Conservation (phyloP, 768 basidiomycete genomes). For the Leucogyrophana mollusca region DNA sequence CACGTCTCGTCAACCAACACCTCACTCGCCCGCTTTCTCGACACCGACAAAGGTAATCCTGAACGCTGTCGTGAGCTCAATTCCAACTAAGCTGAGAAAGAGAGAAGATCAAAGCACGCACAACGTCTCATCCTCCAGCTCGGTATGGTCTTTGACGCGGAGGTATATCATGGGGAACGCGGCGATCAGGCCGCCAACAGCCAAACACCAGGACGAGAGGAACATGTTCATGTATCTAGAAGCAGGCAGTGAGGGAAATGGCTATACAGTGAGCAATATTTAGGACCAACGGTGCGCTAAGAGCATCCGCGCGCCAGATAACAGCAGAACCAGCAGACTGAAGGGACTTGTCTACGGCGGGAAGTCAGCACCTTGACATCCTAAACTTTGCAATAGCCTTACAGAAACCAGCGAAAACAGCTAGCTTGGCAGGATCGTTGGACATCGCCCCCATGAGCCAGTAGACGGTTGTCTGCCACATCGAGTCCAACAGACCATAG, state of each 20-base stretch:
- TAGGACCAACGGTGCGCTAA: conserved; percentile 56
- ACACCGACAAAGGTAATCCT: no score
- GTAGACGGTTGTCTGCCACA: conserved; percentile 36
- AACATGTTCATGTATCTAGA: conserved; percentile 62
- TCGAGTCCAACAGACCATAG: conserved; percentile 20
- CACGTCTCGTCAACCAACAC: no score
- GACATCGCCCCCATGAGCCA: conserved; percentile 42
- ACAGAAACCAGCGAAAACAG: conserved; percentile 44
- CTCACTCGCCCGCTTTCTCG: no score
- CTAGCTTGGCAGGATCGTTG: conserved; percentile 45
- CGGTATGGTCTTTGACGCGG: conserved; percentile 56
- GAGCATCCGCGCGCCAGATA: conserved; percentile 63
- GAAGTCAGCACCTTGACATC: neutral
- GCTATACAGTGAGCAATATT: no score
- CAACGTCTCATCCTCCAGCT: conserved; percentile 52
- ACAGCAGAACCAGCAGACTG: conserved; percentile 70
- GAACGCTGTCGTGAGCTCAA: no score
- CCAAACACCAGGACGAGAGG: conserved; percentile 62
- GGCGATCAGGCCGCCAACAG: conserved; percentile 58
- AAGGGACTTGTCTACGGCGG: conserved; percentile 55
- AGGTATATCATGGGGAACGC: conserved; percentile 67
- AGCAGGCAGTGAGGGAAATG: neutral
- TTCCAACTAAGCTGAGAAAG: no score
- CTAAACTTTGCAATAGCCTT: conserved; percentile 21
- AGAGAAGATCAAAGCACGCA: no score